Base-by-base conservation (phyloP, 257 asterid genomes). In the Nicotiana paniculata region DNA sequence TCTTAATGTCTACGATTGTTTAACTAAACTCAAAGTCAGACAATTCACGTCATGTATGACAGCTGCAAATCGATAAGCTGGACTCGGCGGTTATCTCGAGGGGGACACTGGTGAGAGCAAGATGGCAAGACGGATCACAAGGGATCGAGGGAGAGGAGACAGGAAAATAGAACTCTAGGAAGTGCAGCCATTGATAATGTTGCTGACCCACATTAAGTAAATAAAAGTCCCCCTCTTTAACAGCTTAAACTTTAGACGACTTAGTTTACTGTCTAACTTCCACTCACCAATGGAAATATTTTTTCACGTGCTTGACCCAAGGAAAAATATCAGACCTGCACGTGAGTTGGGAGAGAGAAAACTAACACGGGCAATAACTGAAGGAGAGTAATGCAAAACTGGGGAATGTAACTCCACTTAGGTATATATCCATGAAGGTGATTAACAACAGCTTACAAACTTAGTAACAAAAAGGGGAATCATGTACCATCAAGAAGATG, bases 341-440 rank as follows among this genome's bases (percentile, higher is more conserved):
- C 32, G 11, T 70, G 58, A 70, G 26, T 70, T 5, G 58, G 33
- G 10, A 28, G 4, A 28, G 43, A n/a, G 43, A 21, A 21, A 70
- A 4, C 17, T 43, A 43, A 69, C 18, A 70, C 4, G 24, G 18
- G 58, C 58, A 70, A 70, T 13, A 70, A 39, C 46, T 21, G 35
- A n/a, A 37, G 54, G 35, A 43, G n/a, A 43, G 48, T 21, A 43
- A n/a, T 21, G 6, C 33, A 70, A 70, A 70, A 43, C 21, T 43
- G 33, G 35, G 35, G 77, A 39, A 3, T 12, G 77, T 43, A 70
- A 43, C 77, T 43, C 4, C 54, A 70, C 30, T 43, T 43, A 54
- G 26, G 21, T 70, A 70, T 5, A n/a, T 70, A 43, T 70, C 77
- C 77, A 70, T 43, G 77, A 70, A 43, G 77, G 11, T 70, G 77